phyloP scores from a whole-genome alignment of 2,329 filamentous ascomycete species.

The Talaromyces marneffei region DNA sequence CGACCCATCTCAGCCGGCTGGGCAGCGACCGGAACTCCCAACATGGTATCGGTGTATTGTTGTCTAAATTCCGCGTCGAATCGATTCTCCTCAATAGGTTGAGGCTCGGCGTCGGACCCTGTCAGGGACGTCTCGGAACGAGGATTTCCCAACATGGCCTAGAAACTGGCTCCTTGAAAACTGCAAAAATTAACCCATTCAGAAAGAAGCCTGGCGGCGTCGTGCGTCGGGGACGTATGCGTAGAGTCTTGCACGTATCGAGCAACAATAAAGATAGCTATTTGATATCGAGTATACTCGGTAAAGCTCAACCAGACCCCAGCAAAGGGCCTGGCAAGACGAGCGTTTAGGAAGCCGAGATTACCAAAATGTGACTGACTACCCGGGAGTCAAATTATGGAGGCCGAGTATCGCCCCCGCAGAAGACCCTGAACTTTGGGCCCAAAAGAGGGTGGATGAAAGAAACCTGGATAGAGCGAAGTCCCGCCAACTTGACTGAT shows the following conservation, averaged over 20 bases:
- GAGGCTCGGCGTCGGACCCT: slow-evolving; percentile 55
- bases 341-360: slow-evolving; percentile 32
- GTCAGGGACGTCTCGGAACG: slow-evolving; percentile 60
- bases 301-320: slow-evolving; percentile 40
- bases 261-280: slow-evolving; percentile 12
- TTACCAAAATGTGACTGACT: slow-evolving; percentile 14
- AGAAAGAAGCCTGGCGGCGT: slow-evolving; percentile 7
- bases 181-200: slow-evolving; percentile 16
- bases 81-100: slow-evolving; percentile 76
- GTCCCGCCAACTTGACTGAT: slow-evolving; percentile 91
- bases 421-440: slow-evolving; percentile 88
- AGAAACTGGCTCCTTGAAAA: slow-evolving; percentile 7
- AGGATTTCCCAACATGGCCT: slow-evolving; percentile 48
- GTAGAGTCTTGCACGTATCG: slow-evolving; percentile 10
- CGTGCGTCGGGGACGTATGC: background rate
- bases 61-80: slow-evolving; percentile 36
- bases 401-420: slow-evolving; percentile 94
- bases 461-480: slow-evolving; percentile 64
- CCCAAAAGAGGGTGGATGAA: slow-evolving; percentile 84
- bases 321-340: slow-evolving; percentile 37
- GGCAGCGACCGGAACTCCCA: slow-evolving; percentile 36
- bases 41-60: slow-evolving; percentile 29
- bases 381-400: slow-evolving; percentile 68
- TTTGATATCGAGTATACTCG: slow-evolving; percentile 27
- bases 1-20: slow-evolving; percentile 45